phyloP scores from a whole-genome alignment of 2,329 filamentous ascomycete genomes.

The Fusarium sacchari region DNA sequence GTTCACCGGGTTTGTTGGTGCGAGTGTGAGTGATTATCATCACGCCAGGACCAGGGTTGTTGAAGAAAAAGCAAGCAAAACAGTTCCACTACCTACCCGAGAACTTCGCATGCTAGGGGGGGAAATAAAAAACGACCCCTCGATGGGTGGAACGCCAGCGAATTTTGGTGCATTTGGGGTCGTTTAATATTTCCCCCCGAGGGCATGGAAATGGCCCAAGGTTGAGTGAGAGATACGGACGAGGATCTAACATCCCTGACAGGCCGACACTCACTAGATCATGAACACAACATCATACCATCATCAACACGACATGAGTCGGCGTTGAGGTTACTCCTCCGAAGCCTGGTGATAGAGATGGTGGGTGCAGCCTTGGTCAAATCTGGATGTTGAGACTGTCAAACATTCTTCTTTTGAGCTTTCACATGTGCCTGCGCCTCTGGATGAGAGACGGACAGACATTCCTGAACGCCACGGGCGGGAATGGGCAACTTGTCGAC shows the following conservation, averaged over 20 bases:
- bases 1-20: not conserved
- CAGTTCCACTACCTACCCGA: slow-evolving; percentile 9
- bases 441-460: not conserved
- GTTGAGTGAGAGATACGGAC: not conserved
- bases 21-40: slow-evolving; percentile 3
- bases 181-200: too few species aligned
- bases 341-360: not conserved
- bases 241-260: not conserved
- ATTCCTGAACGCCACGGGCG: slow-evolving; percentile 14
- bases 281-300: not conserved
- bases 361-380: not conserved
- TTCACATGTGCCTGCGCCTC: not conserved
- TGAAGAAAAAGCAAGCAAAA: slow-evolving; percentile 20
- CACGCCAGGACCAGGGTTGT: slow-evolving; percentile 21
- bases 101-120: not conserved
- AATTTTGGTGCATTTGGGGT: too few species aligned
- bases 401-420: not conserved
- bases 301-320: not conserved
- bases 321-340: not conserved
- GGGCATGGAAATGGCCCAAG: slow-evolving; percentile 6
- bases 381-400: not conserved
- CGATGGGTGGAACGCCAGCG: too few species aligned
- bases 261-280: not conserved
- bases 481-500: slow-evolving; percentile 10
- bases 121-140: too few species aligned